Base-by-base conservation (phyloP, 179 eudicot species). In the Patellifolia procumbens region DNA sequence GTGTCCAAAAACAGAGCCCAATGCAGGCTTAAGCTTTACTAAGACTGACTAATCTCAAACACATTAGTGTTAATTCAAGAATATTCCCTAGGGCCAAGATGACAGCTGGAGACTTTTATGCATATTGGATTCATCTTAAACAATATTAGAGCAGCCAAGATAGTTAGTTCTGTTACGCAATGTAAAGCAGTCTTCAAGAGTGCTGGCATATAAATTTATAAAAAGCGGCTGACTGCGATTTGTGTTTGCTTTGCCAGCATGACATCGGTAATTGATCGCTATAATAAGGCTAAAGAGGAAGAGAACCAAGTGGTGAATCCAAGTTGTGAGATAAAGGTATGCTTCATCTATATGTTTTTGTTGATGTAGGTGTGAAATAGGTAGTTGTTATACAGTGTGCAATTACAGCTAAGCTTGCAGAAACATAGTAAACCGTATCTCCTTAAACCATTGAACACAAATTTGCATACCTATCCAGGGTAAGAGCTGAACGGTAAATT, bases 191-290 rank as follows among this genome's bases (percentile, higher is more conserved):
- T 53, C 46, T 53, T 68, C 20, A 32, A 0, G 52, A 49, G 43
- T 17, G 63, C 10, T 29, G 32, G 45, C 16, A 12, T 43, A 43
- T 3, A 28, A 31, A 35, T 67, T 39, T 52, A 52, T 29, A 29
- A 22, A 19, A 13, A 42, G 45, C 39, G 32, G 65, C 74, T 78
- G 77, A 78, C 26, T 13, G 34, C 46, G 32, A 4, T 56, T 74
- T 22, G 66, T 58, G 17, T 43, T 29, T 75, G 31, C 17, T 66
- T 72, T 79, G 78, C 73, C 87, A 85, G 87, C 76, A 80, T 85
- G 87, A 80, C 61, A 70, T 80, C 83, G 32, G 78, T 80, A 26
- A 82, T 77, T 71, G 85, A 85, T 46, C 85, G 85, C 68, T 85
- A 79, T 58, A 80, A 71, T 63, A 85, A 76, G 61, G 81, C 83